Percentiles rank a stretch among this genome's conserved stretches.
Conservation (phyloP, 2,329 filamentous ascomycete genomes). For the Fusarium dimerum region DNA sequence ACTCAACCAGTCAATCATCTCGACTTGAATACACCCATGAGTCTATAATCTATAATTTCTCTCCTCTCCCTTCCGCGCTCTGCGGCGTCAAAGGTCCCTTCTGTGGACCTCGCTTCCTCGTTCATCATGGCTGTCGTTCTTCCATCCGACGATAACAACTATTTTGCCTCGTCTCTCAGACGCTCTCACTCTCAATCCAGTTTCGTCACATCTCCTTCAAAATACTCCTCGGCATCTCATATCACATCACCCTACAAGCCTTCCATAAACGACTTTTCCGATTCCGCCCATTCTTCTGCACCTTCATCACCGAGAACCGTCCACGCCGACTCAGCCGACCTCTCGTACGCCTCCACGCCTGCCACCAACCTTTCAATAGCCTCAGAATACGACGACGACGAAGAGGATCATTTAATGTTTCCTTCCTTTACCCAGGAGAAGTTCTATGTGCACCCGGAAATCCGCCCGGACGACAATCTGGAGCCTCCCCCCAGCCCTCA, state of each 20-base stretch:
- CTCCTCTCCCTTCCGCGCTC: constrained; percentile 16
- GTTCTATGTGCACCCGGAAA: constrained; percentile 41
- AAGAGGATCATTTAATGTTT: constrained; percentile 49
- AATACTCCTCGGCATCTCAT: constrained; percentile 49
- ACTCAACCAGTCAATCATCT: background rate
- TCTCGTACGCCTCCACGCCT: constrained; percentile 63
- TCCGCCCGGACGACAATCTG: constrained; percentile 38
- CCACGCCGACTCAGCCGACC: constrained; percentile 54
- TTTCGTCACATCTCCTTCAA: constrained; percentile 47
- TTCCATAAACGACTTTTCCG: constrained; percentile 44
- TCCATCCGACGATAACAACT: constrained; percentile 56
- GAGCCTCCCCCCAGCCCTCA: constrained; percentile 54
- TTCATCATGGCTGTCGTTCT: constrained; percentile 58
- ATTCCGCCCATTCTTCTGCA: constrained; percentile 53
- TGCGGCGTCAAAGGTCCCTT: constrained; percentile 24
- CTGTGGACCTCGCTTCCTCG: constrained; percentile 19
- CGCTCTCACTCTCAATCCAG: constrained; percentile 63
- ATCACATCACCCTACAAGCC: constrained; percentile 50
- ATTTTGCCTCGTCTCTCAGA: constrained; percentile 56
- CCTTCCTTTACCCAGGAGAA: constrained; percentile 48
- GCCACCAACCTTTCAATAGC: constrained; percentile 64
- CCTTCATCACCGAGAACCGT: constrained; percentile 58
- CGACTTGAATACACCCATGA: constrained; percentile 25
- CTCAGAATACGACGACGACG: constrained; percentile 55
- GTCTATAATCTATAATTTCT: constrained; percentile 16